phyloP scores from a whole-genome alignment of 2,329 filamentous ascomycete species.

The Pestalotiopsis sp. region DNA sequence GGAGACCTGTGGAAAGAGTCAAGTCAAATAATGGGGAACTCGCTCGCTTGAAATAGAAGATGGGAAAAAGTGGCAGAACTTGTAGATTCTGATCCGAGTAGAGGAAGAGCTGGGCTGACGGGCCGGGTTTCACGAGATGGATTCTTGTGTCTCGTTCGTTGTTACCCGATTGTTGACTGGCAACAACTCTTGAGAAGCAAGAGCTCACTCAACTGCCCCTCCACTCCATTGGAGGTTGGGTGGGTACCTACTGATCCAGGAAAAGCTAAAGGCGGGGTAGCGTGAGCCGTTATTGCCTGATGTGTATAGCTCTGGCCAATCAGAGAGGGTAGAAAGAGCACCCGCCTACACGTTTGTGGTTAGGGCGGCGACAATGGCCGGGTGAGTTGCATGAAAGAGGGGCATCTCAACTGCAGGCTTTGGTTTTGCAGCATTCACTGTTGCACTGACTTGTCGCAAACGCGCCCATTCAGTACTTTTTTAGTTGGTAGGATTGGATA shows the following conservation, averaged over 20 bases:
- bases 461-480: background rate
- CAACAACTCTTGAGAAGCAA: background rate
- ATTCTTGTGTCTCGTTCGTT: background rate
- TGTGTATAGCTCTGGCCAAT: conserved; percentile 1
- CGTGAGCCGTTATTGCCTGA: conserved; percentile 5
- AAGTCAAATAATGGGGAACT: background rate
- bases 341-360: background rate
- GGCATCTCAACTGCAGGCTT: background rate
- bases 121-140: background rate
- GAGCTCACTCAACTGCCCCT: background rate
- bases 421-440: background rate
- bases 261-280: conserved; percentile 9
- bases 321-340: background rate
- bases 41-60: background rate
- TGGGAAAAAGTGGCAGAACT: background rate
- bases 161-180: background rate
- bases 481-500: background rate
- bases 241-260: background rate
- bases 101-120: background rate
- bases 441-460: background rate
- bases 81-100: background rate
- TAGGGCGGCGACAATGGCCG: conserved; percentile 5
- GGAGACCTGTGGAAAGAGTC: background rate
- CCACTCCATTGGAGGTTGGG: background rate
- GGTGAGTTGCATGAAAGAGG: background rate